Percentiles rank a stretch among this genome's conserved stretches.
These are phyloP conservation scores for Ilex asprella DNA, from an alignment of 257 asterid genomes.

Conservation along the genomic window DNA sequence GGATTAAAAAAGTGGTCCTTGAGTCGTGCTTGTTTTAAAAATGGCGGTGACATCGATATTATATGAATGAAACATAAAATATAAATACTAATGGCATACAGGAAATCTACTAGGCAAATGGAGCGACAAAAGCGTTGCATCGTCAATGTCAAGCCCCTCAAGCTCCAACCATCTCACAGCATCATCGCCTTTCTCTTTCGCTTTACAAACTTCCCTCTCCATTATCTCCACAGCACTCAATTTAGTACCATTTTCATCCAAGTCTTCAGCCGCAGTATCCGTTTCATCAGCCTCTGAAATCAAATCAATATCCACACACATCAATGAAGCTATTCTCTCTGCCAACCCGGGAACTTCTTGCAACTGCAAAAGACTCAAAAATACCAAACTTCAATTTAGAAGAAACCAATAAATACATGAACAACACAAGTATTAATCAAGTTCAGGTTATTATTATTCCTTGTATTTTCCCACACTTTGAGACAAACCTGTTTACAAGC, in stretches of 20 bases:
- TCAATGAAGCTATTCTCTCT: conserved; percentile 85
- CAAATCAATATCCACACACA: conserved; percentile 81
- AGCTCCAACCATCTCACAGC: conserved; percentile 89
- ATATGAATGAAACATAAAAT: no score
- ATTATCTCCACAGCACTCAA: conserved; percentile 45
- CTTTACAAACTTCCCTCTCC: conserved; percentile 52
- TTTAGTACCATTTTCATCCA: conserved; percentile 27
- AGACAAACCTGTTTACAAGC: conserved; percentile 72
- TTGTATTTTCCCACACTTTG: no score
- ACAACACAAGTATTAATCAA: background rate
- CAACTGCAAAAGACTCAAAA: conserved; percentile 46
- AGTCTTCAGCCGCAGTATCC: conserved; percentile 7
- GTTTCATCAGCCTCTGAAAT: conserved; percentile 35
- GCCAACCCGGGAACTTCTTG: conserved; percentile 84
- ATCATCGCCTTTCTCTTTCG: conserved; percentile 39
- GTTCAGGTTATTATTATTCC: no score
- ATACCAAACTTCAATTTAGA: conserved; percentile 3
- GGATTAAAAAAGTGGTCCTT: no score
- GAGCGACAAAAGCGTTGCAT: conserved; percentile 52
- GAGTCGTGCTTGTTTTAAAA: no score
- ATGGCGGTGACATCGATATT: no score
- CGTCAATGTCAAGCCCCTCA: conserved; percentile 79
- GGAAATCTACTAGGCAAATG: conserved; percentile 86
- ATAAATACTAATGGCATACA: conserved; percentile 27
- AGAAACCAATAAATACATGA: background rate